Evolutionary conservation across 2,329 filamentous ascomycete genomes (phyloP).

Genomic region (Cadophora malorum): DNA sequence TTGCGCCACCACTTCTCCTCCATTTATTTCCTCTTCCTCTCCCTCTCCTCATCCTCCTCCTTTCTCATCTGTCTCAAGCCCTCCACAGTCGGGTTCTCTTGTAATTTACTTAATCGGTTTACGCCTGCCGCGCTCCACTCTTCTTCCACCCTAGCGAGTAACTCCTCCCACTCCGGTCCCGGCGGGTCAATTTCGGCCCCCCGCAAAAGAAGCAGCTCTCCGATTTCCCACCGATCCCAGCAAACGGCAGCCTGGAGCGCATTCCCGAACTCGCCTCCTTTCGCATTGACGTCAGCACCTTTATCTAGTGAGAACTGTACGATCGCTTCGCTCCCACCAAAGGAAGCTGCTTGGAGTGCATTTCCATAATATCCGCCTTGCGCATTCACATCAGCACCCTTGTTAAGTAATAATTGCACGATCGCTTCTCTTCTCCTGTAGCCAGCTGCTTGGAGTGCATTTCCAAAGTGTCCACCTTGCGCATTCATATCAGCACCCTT

Average conservation of each 20-base stretch:
- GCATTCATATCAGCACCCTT: not conserved
- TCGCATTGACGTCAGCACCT: not conserved
- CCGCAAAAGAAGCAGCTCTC: too few species aligned
- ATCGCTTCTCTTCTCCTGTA: not conserved
- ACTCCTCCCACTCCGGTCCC: not conserved
- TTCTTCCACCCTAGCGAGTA: not conserved
- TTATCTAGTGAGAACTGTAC: not conserved
- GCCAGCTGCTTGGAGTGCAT: not conserved
- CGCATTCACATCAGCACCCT: not conserved
- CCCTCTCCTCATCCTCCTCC: not conserved
- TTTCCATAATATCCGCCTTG: not conserved
- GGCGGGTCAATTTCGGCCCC: not conserved
- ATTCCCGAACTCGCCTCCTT: too few species aligned
- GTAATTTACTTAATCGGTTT: not conserved
- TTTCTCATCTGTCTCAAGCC: not conserved
- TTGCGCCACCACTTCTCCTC: not conserved
- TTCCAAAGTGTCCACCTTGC: not conserved
- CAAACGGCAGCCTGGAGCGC: too few species aligned
- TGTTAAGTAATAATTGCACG: not conserved
- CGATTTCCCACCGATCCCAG: too few species aligned
- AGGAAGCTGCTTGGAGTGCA: not conserved
- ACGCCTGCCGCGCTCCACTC: too few species aligned
- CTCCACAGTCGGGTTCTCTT: conserved; percentile 9
- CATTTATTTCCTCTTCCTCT: not conserved
- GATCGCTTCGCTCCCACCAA: not conserved